These are phyloP conservation scores for Ceratorhiza oryzae-sativae DNA, from an alignment of 1,284 basidiomycete species.

Conservation along the genomic window DNA sequence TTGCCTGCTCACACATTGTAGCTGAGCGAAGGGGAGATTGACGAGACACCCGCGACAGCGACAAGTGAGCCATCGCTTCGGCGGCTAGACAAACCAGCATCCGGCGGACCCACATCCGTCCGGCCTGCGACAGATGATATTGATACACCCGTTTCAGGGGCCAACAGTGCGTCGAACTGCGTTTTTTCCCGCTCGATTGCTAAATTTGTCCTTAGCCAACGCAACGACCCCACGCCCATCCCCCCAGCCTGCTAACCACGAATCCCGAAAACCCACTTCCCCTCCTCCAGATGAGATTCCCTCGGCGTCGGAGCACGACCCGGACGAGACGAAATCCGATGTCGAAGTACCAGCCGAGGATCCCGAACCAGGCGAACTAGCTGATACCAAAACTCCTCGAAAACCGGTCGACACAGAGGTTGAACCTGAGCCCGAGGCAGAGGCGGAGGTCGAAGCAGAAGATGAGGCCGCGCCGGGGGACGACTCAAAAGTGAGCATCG, in stretches of 20 bases:
- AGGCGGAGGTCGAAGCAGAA: slow-evolving; percentile 49
- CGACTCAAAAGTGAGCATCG: slow-evolving; percentile 45
- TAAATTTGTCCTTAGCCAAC: slow-evolving; percentile 23
- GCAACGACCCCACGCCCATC: slow-evolving; percentile 28
- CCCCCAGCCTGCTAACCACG: neutral
- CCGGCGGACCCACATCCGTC: neutral
- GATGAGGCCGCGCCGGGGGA: slow-evolving; percentile 48
- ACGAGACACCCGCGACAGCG: slow-evolving; percentile 22
- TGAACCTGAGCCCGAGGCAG: slow-evolving; percentile 48
- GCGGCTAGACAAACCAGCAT: slow-evolving; percentile 29
- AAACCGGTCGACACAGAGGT: slow-evolving; percentile 41
- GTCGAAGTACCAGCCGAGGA: slow-evolving; percentile 16
- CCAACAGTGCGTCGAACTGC: slow-evolving; percentile 18
- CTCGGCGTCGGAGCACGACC: slow-evolving; percentile 13
- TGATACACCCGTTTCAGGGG: slow-evolving; percentile 25
- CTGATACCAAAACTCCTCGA: slow-evolving; percentile 9
- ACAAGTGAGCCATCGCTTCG: slow-evolving; percentile 21
- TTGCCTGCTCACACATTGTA: slow-evolving; percentile 15
- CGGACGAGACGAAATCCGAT: slow-evolving; percentile 33
- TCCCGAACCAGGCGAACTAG: slow-evolving; percentile 20
- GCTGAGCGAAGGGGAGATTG: slow-evolving; percentile 33
- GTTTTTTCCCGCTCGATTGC: neutral
- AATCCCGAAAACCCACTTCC: slow-evolving; percentile 5
- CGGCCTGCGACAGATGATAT: slow-evolving; percentile 11
- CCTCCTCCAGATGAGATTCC: slow-evolving; percentile 12